Conservation (phyloP, 2,329 filamentous ascomycete species). For the Teratosphaeria zuluensis region DNA sequence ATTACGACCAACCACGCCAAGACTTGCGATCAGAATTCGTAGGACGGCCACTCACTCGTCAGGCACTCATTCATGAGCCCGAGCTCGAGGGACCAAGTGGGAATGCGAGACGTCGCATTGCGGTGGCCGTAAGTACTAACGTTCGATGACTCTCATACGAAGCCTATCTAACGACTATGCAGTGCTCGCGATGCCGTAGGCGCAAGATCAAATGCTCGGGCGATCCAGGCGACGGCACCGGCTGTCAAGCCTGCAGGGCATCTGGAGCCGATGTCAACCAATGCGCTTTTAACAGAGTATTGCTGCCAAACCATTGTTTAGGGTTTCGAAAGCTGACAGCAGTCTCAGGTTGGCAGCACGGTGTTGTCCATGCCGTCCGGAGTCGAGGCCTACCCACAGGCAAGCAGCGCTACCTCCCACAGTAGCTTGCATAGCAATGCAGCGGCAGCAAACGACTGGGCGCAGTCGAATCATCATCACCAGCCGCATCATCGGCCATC, state of each 20-base stretch:
- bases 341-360: constrained; percentile 1
- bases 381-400: constrained; percentile 5
- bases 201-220: constrained; percentile 93
- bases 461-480: constrained; percentile 7
- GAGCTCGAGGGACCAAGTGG: constrained; percentile 26
- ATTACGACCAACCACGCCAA: constrained; percentile 16
- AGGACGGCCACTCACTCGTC: constrained; percentile 10
- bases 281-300: constrained; percentile 74
- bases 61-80: constrained; percentile 22
- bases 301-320: constrained; percentile 1
- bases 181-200: constrained; percentile 86
- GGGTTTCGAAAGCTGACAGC: background rate
- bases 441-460: constrained; percentile 5
- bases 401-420: background rate
- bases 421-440: background rate
- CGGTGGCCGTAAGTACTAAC: constrained; percentile 38
- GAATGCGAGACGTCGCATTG: constrained; percentile 41
- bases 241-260: constrained; percentile 74
- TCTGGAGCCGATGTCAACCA: constrained; percentile 52
- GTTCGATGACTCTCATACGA: background rate
- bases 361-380: background rate
- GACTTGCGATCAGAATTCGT: constrained; percentile 16
- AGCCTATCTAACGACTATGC: constrained; percentile 6
- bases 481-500: constrained; percentile 10
- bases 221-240: constrained; percentile 62